Evolutionary conservation across 2,329 filamentous ascomycete species (phyloP).

Genomic region (Venturia oleaginea): DNA sequence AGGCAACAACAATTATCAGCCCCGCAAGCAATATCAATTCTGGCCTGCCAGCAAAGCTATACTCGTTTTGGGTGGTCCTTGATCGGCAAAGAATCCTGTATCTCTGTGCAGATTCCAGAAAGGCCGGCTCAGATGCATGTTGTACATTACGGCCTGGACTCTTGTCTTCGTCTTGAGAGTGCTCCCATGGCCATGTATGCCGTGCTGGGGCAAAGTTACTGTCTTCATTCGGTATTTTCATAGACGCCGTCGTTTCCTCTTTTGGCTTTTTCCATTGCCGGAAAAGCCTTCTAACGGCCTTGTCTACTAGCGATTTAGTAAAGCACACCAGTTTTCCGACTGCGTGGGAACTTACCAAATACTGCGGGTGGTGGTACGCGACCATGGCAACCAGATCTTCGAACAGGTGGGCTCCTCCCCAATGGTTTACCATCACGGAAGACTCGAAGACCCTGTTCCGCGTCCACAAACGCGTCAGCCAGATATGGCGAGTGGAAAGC

Average conservation of each 20-base stretch:
- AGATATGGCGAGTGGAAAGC: conserved; percentile 8
- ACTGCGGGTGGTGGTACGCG: not conserved
- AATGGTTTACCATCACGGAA: not conserved
- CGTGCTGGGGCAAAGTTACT: not conserved
- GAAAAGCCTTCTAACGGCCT: not conserved
- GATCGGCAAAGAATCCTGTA: conserved; percentile 11
- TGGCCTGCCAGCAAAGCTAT: not conserved
- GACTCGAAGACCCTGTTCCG: conserved; percentile 1
- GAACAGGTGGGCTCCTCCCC: not conserved
- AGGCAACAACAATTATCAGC: conserved; percentile 1
- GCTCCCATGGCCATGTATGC: conserved; percentile 5
- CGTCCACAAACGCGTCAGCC: conserved; percentile 6
- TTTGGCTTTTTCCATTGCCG: not conserved
- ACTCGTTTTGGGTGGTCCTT: not conserved
- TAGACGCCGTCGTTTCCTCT: not conserved
- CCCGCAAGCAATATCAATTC: not conserved
- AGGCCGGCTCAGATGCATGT: not conserved
- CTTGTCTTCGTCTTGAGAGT: not conserved
- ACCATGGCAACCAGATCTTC: not conserved
- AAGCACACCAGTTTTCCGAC: not conserved
- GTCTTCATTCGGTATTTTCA: not conserved
- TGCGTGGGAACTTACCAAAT: not conserved
- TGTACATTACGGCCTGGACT: not conserved
- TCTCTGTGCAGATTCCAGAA: conserved; percentile 1
- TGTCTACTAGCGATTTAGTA: not conserved